Percentiles rank a stretch among this genome's conserved stretches.
Evolutionary conservation across 345 rosid genomes (phyloP).

Genomic region (Streptanthus diversifolius): DNA sequence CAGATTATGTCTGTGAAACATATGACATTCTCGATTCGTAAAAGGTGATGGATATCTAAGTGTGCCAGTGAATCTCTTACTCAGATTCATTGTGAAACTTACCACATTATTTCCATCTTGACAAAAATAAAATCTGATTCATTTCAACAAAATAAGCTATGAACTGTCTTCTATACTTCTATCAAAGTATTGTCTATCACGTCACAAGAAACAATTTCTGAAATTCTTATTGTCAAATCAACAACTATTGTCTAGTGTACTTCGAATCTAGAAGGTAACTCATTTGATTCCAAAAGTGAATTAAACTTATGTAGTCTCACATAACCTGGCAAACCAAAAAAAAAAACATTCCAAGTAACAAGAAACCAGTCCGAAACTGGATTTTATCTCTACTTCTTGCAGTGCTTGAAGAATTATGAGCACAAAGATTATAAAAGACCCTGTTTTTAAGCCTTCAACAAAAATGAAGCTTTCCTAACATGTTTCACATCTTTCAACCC

Average conservation of each 20-base stretch:
- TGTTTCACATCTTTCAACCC: constrained; percentile 28
- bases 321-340: not conserved
- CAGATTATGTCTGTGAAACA: not conserved
- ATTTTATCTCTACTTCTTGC: not conserved
- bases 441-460: constrained; percentile 10
- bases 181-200: no score
- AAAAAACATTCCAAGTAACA: not conserved
- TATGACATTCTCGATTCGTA: not conserved
- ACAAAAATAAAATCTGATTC: no score
- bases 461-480: constrained; percentile 28
- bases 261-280: not conserved
- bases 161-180: no score
- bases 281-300: not conserved
- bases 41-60: not conserved
- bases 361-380: not conserved
- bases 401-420: not conserved
- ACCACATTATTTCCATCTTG: not conserved
- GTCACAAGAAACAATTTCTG: no score
- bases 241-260: no score
- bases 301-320: not conserved
- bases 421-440: constrained; percentile 11
- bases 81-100: not conserved
- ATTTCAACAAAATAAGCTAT: no score
- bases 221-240: no score
- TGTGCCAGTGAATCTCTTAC: not conserved